phyloP scores from a whole-genome alignment of 257 asterid genomes.

The Cynanchum wilfordii region DNA sequence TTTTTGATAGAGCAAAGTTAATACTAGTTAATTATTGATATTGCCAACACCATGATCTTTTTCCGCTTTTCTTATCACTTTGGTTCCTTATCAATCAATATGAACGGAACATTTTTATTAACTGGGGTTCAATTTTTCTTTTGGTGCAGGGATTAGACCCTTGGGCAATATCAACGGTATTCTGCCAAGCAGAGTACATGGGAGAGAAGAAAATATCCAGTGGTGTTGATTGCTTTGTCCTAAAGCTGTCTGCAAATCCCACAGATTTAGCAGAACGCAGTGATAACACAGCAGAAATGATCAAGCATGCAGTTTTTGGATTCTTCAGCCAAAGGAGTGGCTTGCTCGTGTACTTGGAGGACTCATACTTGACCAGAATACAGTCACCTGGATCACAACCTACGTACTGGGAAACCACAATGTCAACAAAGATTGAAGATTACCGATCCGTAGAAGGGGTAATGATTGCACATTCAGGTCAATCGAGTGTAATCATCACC shows the following conservation, averaged over 20 bases:
- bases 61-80: background rate
- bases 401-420: constrained; percentile 76
- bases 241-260: constrained; percentile 55
- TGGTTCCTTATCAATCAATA: background rate
- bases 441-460: constrained; percentile 61
- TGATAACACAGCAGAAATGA: constrained; percentile 77
- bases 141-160: constrained; percentile 69
- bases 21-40: no score
- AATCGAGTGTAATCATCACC: constrained; percentile 59
- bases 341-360: constrained; percentile 55
- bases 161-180: constrained; percentile 49
- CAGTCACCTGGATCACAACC: constrained; percentile 72
- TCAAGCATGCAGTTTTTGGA: constrained; percentile 64
- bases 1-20: no score
- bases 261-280: constrained; percentile 62
- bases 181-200: constrained; percentile 67
- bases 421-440: constrained; percentile 62
- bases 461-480: constrained; percentile 71
- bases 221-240: constrained; percentile 67
- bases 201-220: constrained; percentile 60
- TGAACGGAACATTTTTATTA: background rate
- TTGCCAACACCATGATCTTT: background rate
- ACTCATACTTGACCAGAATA: constrained; percentile 71
- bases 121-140: background rate
- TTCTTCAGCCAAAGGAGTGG: constrained; percentile 83